These are phyloP conservation scores for Picea glauca DNA, from an alignment of 75 land plant species.

Conservation along the genomic window DNA sequence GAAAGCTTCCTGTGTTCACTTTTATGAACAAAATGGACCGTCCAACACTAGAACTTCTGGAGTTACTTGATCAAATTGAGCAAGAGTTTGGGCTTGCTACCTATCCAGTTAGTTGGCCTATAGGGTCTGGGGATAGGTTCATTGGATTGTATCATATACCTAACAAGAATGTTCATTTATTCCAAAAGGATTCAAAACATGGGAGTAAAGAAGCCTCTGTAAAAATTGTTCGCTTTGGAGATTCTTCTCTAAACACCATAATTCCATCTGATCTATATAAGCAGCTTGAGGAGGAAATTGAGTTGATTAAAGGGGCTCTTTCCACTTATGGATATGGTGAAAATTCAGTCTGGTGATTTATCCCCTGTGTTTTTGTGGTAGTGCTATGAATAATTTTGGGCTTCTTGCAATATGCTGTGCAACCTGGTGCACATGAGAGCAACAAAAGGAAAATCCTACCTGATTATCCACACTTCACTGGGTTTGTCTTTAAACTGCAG, in stretches of 20 bases:
- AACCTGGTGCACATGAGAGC: slow-evolving; percentile 35
- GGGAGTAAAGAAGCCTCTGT: too few relatives aligned
- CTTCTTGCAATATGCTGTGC: slow-evolving; percentile 35
- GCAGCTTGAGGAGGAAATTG: too few relatives aligned
- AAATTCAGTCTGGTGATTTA: slow-evolving; percentile 41
- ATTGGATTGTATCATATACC: slow-evolving; percentile 42
- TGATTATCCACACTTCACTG: slow-evolving; percentile 46
- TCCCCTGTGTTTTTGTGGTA: slow-evolving; percentile 54
- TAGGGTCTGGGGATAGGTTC: slow-evolving; percentile 57
- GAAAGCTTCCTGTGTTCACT: too few relatives aligned
- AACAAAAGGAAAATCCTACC: slow-evolving; percentile 38
- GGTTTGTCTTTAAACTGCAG: too few relatives aligned
- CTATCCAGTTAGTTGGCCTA: slow-evolving; percentile 49
- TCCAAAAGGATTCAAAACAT: too few relatives aligned
- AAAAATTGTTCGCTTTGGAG: too few relatives aligned
- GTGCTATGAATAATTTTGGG: slow-evolving; percentile 63
- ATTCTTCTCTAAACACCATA: too few relatives aligned
- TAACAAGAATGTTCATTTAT: slow-evolving; percentile 35
- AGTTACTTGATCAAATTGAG: too few relatives aligned
- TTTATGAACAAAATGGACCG: too few relatives aligned
- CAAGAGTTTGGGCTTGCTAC: slow-evolving; percentile 44
- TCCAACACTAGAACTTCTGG: too few relatives aligned
- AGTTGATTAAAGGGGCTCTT: slow-evolving; percentile 44
- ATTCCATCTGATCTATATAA: too few relatives aligned
- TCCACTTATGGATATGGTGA: slow-evolving; percentile 38